A percentile compares a stretch with the other conserved stretches of the same genome.
These are phyloP conservation scores for Adansonia grandidieri DNA, from an alignment of 441 rosid species.

Conservation along the genomic window DNA sequence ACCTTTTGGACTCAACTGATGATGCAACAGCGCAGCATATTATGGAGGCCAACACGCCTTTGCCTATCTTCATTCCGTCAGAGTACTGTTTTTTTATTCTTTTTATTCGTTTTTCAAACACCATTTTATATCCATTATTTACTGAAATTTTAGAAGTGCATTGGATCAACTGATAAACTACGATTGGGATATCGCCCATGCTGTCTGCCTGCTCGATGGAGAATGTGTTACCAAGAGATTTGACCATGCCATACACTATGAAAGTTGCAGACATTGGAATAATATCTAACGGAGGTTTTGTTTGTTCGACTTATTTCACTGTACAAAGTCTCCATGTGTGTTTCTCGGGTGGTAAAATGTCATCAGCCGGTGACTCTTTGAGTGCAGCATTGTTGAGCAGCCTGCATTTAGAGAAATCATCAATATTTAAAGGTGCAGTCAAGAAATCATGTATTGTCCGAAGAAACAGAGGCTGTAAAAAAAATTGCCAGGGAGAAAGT, in stretches of 20 bases:
- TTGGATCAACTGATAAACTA: background rate
- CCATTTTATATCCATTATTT: background rate
- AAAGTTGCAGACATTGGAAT: conserved; percentile 24
- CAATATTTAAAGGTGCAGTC: too few relatives aligned
- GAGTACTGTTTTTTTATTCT: background rate
- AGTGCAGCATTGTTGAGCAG: conserved; percentile 17
- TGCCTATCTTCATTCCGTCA: conserved; percentile 3
- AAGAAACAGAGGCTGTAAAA: background rate
- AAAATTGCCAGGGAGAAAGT: background rate
- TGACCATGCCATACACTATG: conserved; percentile 7
- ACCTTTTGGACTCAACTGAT: conserved; percentile 8
- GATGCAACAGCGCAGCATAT: conserved; percentile 14
- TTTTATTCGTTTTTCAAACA: conserved; percentile 15
- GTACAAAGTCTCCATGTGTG: background rate
- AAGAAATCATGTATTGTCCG: too few relatives aligned
- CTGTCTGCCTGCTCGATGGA: background rate
- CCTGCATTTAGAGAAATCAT: background rate
- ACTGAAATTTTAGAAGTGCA: accelerated
- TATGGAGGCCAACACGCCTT: conserved; percentile 6
- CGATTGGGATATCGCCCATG: background rate
- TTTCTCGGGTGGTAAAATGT: background rate
- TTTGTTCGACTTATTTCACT: background rate
- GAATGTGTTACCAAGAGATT: conserved; percentile 7
- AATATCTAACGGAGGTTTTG: conserved; percentile 12
- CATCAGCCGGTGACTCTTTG: background rate